Conservation (phyloP, 2,329 filamentous ascomycete species). For the Pseudogymnoascus sp. region DNA sequence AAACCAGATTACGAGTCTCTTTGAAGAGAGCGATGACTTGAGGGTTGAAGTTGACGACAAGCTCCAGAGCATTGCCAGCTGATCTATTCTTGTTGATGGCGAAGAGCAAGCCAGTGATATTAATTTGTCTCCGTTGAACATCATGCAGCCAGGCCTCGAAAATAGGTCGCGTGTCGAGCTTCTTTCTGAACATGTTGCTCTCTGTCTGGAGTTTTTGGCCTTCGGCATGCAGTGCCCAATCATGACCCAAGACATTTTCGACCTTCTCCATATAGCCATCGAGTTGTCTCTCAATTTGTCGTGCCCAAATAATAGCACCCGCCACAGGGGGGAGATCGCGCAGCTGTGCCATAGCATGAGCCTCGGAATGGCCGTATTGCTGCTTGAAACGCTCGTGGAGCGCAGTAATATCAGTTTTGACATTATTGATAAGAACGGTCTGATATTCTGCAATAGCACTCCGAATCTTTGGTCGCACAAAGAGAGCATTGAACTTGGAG, state of each 20-base stretch:
- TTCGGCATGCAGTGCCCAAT: slow-evolving; percentile 91
- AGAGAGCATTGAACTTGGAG: slow-evolving; percentile 98
- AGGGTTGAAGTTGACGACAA: slow-evolving; percentile 91
- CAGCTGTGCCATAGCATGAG: slow-evolving; percentile 95
- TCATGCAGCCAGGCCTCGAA: slow-evolving; percentile 95
- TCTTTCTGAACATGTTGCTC: slow-evolving; percentile 89
- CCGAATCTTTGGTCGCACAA: slow-evolving; percentile 97
- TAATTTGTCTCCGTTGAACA: slow-evolving; percentile 78
- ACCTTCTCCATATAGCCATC: slow-evolving; percentile 98
- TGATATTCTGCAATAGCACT: slow-evolving; percentile 98
- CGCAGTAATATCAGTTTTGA: slow-evolving; percentile 88
- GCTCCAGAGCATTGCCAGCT: slow-evolving; percentile 80
- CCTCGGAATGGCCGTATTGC: slow-evolving; percentile 96
- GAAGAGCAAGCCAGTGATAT: slow-evolving; percentile 87
- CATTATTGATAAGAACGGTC: slow-evolving; percentile 93
- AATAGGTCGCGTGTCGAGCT: slow-evolving; percentile 86
- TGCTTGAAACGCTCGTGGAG: slow-evolving; percentile 97
- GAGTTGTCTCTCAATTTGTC: slow-evolving; percentile 92
- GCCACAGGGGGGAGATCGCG: slow-evolving; percentile 93
- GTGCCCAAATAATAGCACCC: slow-evolving; percentile 94
- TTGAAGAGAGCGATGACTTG: slow-evolving; percentile 98
- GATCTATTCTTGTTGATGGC: slow-evolving; percentile 80
- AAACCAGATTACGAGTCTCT: slow-evolving; percentile 90
- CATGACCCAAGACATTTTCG: slow-evolving; percentile 90
- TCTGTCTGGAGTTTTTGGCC: slow-evolving; percentile 90